Evolutionary conservation across 225 moss, liverwort and hornwort species (phyloP).

Genomic region (Physcomitrium patens): DNA sequence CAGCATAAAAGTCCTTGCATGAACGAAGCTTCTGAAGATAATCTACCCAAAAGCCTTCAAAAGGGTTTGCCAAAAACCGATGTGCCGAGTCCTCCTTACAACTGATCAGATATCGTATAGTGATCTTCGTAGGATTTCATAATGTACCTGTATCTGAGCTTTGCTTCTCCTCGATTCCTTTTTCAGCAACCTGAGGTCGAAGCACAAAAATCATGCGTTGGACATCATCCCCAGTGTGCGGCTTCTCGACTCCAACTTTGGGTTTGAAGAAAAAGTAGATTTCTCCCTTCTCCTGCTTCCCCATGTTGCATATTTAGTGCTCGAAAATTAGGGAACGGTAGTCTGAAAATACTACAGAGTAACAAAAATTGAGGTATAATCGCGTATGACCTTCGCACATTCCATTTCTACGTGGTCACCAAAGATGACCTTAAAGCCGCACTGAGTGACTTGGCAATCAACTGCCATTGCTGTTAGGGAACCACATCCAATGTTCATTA

Average conservation of each 20-base stretch:
- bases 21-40: not conserved
- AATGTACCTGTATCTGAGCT: conserved; percentile 53
- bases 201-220: conserved; percentile 67
- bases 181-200: conserved; percentile 63
- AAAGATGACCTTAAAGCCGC: not conserved
- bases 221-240: conserved; percentile 57
- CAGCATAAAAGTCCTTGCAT: not conserved
- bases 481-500: too few relatives aligned
- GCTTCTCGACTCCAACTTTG: conserved; percentile 60
- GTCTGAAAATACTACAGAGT: not conserved
- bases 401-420: not conserved
- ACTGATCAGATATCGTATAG: not conserved
- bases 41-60: not conserved
- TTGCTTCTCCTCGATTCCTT: conserved; percentile 69
- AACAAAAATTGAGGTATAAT: not conserved
- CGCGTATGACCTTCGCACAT: not conserved
- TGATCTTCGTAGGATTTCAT: not conserved
- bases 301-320: not conserved
- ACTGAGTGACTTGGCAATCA: not conserved
- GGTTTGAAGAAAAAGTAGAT: conserved; percentile 80
- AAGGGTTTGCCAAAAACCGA: too few relatives aligned
- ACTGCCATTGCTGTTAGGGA: too few relatives aligned
- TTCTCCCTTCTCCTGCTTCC: conserved; percentile 70
- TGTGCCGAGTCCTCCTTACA: not conserved
- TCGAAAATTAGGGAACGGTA: not conserved